Evolutionary conservation across 2,329 filamentous ascomycete genomes (phyloP), one percentile per base, ranked within the genome.

Genomic region (Arthrobotrys conoides): DNA sequence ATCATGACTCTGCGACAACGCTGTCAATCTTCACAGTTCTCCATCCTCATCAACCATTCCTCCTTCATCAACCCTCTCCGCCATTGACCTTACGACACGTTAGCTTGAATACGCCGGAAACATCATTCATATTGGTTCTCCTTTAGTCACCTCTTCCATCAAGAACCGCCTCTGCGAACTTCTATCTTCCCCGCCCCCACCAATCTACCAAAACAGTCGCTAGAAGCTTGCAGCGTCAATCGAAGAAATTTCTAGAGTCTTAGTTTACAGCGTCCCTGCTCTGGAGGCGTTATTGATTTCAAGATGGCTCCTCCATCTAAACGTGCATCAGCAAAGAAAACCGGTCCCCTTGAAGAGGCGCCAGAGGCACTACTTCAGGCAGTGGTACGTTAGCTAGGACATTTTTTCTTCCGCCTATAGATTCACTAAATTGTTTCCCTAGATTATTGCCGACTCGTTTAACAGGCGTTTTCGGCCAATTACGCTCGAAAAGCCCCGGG

Each of bases 371-470:
- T 68, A 0, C 46, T 75, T 1, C 71, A 75, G 24, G 71, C 71
- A 24, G 71, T 75, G 14, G 71, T 75, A 75, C 48, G 73, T 18
- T 59, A 38, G 3, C 12, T 33, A 20, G 27, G 18, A 16, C 12
- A 10, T 20, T 46, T 36, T 16, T 12, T 44, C 33, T 44, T n/a
- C 10, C 24, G 1, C 3, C 18, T 6, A 24, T 51, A 3, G 6
- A 30, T 3, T 46, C 3, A 5, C 59, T 76, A 66, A 76, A 16
- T 12, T 0, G 10, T 22, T 44, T 16, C 8, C 18, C 27, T 83
- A 96, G 92, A 88, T 99, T 76, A 90, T 99, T 80, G 92, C 95
- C 81, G 96, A 99, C 87, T 94, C 93, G 0, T 99, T 97, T 84
- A 94, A 98, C 85, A 94, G 93, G 59, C 88, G 93, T 84, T 99